A percentile compares a stretch with the other conserved stretches of the same genome.
Evolutionary conservation across 176 grass and related monocot genomes (phyloP).

Genomic region (Guadua angustifolia): DNA sequence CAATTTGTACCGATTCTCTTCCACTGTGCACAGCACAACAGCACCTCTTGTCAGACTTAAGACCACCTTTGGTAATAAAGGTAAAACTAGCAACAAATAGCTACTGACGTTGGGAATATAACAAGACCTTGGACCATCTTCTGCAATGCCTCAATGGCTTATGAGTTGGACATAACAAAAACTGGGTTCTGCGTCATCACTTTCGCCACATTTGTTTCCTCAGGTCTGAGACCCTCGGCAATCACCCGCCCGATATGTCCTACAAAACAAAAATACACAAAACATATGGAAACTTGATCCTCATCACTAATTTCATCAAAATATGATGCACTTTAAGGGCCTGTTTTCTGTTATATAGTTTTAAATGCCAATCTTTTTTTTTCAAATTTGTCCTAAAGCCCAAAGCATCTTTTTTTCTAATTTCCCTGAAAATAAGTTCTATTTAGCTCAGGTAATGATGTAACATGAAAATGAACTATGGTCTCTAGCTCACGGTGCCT

Average conservation of each 20-base stretch:
- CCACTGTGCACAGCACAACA: background rate
- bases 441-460: background rate
- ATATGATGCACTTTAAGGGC: background rate
- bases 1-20: background rate
- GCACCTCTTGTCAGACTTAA: background rate
- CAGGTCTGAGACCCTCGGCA: slow-evolving; percentile 64
- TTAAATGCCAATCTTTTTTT: background rate
- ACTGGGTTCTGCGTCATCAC: too few species aligned
- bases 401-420: background rate
- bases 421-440: background rate
- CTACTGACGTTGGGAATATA: background rate
- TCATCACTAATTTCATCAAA: background rate
- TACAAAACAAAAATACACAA: slow-evolving; percentile 14
- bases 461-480: background rate
- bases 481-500: background rate
- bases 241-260: slow-evolving; percentile 75
- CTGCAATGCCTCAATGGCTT: slow-evolving; percentile 68
- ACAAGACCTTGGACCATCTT: slow-evolving; percentile 89
- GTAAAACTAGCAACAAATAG: background rate
- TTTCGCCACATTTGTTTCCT: slow-evolving; percentile 44
- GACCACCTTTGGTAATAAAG: background rate
- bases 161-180: slow-evolving; percentile 65
- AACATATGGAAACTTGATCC: background rate
- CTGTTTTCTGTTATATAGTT: background rate
- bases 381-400: background rate